phyloP scores from a whole-genome alignment of 2,329 filamentous ascomycete genomes.

The Fusarium veterinarium region DNA sequence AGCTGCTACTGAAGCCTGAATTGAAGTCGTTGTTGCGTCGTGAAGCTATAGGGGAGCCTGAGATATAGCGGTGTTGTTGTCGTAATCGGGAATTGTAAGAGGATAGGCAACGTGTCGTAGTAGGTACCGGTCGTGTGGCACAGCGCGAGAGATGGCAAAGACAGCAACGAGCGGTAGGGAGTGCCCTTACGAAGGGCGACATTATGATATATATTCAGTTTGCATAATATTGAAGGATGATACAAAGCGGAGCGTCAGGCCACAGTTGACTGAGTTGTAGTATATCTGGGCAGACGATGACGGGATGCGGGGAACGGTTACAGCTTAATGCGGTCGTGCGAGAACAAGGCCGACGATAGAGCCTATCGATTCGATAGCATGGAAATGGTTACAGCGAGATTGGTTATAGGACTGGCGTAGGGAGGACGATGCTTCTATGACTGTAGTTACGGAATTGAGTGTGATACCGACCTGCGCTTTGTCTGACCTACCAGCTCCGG shows the following conservation, averaged over 20 bases:
- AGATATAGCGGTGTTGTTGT: constrained; percentile 44
- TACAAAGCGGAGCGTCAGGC: constrained; percentile 26
- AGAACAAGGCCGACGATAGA: constrained; percentile 18
- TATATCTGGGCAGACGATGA: constrained; percentile 39
- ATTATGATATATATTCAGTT: constrained; percentile 35
- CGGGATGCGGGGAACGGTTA: constrained; percentile 39
- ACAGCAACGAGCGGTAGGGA: constrained; percentile 31
- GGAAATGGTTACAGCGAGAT: not conserved
- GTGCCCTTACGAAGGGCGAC: constrained; percentile 42
- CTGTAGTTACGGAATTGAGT: not conserved
- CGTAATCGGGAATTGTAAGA: constrained; percentile 1
- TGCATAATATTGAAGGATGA: constrained; percentile 37
- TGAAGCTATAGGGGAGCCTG: constrained; percentile 42
- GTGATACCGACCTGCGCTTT: constrained; percentile 1
- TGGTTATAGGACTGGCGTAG: not conserved
- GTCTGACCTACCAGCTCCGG: constrained; percentile 9
- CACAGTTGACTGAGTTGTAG: constrained; percentile 34
- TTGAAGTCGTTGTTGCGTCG: constrained; percentile 63
- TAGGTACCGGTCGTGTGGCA: constrained; percentile 4
- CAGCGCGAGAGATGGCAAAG: constrained; percentile 21
- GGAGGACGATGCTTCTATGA: not conserved
- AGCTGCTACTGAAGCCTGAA: constrained; percentile 68
- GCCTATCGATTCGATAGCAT: constrained; percentile 22
- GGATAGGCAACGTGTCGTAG: constrained; percentile 3
- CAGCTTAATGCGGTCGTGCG: constrained; percentile 34